Conservation (phyloP, 257 asterid genomes). For the Lantana camara region DNA sequence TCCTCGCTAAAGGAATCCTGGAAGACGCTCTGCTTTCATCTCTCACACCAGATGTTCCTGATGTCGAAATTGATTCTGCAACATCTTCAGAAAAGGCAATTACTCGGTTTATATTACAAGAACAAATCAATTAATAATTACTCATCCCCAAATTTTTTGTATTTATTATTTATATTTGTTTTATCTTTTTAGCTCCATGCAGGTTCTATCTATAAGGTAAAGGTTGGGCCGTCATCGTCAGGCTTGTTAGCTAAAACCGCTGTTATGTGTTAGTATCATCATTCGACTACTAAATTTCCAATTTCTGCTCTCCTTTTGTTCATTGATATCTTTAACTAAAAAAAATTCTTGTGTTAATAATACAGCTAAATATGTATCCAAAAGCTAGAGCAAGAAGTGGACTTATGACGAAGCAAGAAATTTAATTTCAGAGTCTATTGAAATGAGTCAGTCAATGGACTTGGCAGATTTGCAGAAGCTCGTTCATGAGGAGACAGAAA, state of each 20-base stretch:
- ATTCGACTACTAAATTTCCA: constrained; percentile 4
- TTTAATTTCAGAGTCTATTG: constrained; percentile 76
- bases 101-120: constrained; percentile 26
- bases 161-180: no score
- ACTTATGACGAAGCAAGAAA: constrained; percentile 69
- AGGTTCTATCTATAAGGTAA: constrained; percentile 88
- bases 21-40: constrained; percentile 79
- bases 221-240: constrained; percentile 87
- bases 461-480: constrained; percentile 69
- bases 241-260: constrained; percentile 85
- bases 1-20: constrained; percentile 90
- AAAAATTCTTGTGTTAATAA: constrained; percentile 5
- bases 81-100: constrained; percentile 66
- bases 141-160: constrained; percentile 8
- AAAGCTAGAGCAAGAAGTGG: constrained; percentile 79
- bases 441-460: constrained; percentile 78
- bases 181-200: constrained; percentile 37
- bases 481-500: constrained; percentile 74
- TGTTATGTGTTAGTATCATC: constrained; percentile 72
- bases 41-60: constrained; percentile 61
- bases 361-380: constrained; percentile 80
- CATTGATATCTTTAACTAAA: background rate
- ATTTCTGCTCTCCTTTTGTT: constrained; percentile 6
- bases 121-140: constrained; percentile 15
- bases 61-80: constrained; percentile 58